Conservation (phyloP, 176 grass and related monocot species). For the Triticum turgidum region DNA sequence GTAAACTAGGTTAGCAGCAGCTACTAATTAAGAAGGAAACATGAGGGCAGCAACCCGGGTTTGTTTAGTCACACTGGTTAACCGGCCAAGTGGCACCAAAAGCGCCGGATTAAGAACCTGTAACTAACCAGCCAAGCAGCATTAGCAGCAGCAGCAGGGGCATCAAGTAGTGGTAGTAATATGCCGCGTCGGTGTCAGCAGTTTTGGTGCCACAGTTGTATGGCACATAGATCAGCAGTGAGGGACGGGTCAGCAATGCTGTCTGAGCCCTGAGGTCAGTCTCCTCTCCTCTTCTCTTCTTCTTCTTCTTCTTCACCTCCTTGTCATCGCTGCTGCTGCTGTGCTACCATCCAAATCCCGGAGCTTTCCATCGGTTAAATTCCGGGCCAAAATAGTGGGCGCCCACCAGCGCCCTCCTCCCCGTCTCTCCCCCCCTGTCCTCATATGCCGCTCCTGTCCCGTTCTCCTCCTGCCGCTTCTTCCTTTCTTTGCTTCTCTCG, state of each 20-base stretch:
- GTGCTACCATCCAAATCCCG: slow-evolving; percentile 1
- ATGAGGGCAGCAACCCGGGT: not conserved
- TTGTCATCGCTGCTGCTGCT: not conserved
- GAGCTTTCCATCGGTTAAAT: slow-evolving; percentile 10
- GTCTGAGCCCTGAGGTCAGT: not conserved
- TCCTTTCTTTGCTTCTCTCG: not conserved
- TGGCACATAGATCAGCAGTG: no score
- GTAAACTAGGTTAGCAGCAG: not conserved
- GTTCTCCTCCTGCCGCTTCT: slow-evolving; percentile 8
- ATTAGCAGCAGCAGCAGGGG: no score
- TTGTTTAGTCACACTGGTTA: not conserved
- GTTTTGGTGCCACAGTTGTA: not conserved
- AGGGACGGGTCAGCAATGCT: not conserved
- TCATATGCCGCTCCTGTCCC: slow-evolving; percentile 15
- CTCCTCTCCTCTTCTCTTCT: not conserved
- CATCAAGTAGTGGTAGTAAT: no score
- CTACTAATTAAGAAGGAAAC: not conserved
- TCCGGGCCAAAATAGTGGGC: slow-evolving; percentile 30
- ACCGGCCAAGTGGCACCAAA: no score
- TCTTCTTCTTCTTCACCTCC: not conserved
- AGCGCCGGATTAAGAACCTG: not conserved
- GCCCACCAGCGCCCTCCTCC: slow-evolving; percentile 6
- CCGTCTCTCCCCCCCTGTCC: not conserved
- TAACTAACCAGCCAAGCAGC: not conserved
- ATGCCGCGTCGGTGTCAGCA: not conserved